Conservation (phyloP, 192 early-diverging fungal species). For the Umbelopsis sp. region DNA sequence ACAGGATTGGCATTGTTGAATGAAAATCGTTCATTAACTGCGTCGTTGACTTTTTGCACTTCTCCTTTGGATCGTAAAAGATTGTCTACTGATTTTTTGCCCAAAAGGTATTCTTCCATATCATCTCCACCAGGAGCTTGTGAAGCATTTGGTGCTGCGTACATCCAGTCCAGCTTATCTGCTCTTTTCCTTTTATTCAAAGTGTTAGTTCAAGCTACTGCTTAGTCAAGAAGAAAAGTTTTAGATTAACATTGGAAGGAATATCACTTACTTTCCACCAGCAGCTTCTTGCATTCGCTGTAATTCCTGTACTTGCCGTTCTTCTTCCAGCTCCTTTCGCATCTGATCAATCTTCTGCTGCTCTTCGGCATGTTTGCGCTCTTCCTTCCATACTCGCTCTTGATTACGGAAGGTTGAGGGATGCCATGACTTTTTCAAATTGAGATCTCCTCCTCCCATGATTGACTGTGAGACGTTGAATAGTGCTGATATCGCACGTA, state of each 20-base stretch:
- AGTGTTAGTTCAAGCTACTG: not conserved
- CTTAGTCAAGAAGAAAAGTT: too few species aligned
- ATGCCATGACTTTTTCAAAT: slow-evolving; percentile 96
- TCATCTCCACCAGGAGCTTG: slow-evolving; percentile 55
- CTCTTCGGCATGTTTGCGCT: slow-evolving; percentile 83
- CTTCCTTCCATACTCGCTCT: slow-evolving; percentile 87
- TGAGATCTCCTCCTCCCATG: slow-evolving; percentile 43
- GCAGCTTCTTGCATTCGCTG: slow-evolving; percentile 73
- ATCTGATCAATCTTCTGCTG: slow-evolving; percentile 85
- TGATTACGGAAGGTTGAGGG: slow-evolving; percentile 89
- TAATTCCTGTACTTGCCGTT: slow-evolving; percentile 86
- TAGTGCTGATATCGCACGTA: too few species aligned
- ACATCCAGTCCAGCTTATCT: slow-evolving; percentile 98
- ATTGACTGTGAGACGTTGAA: not conserved
- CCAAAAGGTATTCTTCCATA: slow-evolving; percentile 88
- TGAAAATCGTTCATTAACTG: slow-evolving; percentile 40
- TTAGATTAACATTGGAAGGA: too few species aligned
- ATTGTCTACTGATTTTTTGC: slow-evolving; percentile 80
- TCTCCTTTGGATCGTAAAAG: slow-evolving; percentile 49
- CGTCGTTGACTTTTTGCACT: slow-evolving; percentile 31
- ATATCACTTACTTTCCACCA: slow-evolving; percentile 45
- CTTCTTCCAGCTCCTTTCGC: slow-evolving; percentile 89
- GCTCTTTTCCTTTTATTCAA: slow-evolving; percentile 46
- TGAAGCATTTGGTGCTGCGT: slow-evolving; percentile 65
- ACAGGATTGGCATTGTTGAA: slow-evolving; percentile 74